phyloP scores from a whole-genome alignment of 2,329 filamentous ascomycete species.

The Epichloe elymi region DNA sequence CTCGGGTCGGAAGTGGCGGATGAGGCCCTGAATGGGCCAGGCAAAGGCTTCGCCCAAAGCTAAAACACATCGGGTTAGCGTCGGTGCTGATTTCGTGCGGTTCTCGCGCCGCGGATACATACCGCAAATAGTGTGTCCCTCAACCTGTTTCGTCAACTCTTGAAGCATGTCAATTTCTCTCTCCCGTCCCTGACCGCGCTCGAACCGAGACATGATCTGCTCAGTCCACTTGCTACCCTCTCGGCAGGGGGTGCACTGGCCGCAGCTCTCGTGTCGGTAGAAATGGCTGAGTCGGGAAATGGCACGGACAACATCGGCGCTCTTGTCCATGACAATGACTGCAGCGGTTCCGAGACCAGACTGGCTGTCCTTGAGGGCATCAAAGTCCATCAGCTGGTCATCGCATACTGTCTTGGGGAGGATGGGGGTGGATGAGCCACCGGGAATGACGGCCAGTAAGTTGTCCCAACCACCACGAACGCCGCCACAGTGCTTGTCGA shows the following conservation, averaged over 20 bases:
- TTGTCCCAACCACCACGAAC: constrained; percentile 98
- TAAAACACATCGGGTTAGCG: constrained; percentile 17
- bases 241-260: constrained; percentile 98
- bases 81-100: not conserved
- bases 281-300: constrained; percentile 90
- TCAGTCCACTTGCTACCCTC: constrained; percentile 98
- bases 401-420: constrained; percentile 83
- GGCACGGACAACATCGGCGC: constrained; percentile 84
- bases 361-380: constrained; percentile 94
- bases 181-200: constrained; percentile 79
- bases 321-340: constrained; percentile 99
- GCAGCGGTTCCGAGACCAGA: constrained; percentile 94
- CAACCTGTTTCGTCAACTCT: constrained; percentile 97
- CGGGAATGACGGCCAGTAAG: constrained; percentile 85
- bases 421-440: constrained; percentile 92
- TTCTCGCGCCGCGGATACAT: constrained; percentile 22
- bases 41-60: constrained; percentile 94
- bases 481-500: constrained; percentile 96
- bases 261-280: constrained; percentile 97
- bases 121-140: constrained; percentile 98
- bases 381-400: constrained; percentile 97
- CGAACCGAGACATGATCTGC: constrained; percentile 96
- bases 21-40: constrained; percentile 96
- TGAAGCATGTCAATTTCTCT: constrained; percentile 99
- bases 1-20: constrained; percentile 95